Conservation (phyloP, 2,329 filamentous ascomycete species). For the Sclerotinia minor region DNA sequence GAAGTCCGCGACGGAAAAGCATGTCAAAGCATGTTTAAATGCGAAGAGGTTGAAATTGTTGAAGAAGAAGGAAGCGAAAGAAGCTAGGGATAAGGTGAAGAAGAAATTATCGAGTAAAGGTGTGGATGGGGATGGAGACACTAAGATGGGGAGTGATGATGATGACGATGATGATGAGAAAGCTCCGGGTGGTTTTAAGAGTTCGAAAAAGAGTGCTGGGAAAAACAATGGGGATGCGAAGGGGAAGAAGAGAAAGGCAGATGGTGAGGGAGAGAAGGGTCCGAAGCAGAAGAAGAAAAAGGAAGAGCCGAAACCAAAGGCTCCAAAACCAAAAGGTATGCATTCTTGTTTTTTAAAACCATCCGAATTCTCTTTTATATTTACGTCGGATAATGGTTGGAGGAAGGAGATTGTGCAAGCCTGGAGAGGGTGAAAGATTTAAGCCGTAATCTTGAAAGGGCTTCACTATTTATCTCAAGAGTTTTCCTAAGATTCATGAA, state of each 20-base stretch:
- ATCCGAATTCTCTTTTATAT: background rate
- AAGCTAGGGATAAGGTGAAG: constrained; percentile 45
- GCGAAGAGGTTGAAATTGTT: constrained; percentile 49
- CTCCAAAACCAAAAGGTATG: constrained; percentile 76
- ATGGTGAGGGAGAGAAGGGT: constrained; percentile 74
- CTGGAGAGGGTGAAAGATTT: background rate
- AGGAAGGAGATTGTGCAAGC: background rate
- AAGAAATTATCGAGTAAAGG: constrained; percentile 44
- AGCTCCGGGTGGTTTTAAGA: constrained; percentile 41
- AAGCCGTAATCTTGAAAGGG: background rate
- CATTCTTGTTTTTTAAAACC: constrained; percentile 15
- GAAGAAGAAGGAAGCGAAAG: constrained; percentile 43
- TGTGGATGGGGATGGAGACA: constrained; percentile 41
- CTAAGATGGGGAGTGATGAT: constrained; percentile 45
- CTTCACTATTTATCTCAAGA: background rate
- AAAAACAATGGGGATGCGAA: constrained; percentile 61
- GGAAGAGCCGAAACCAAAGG: constrained; percentile 82
- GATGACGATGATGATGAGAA: constrained; percentile 45
- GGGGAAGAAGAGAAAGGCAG: constrained; percentile 77
- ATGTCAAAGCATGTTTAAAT: constrained; percentile 80
- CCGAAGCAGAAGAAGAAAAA: constrained; percentile 94
- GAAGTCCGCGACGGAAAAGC: constrained; percentile 70
- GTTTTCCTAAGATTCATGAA: background rate
- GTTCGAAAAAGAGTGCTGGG: constrained; percentile 63
- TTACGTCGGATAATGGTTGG: background rate